phyloP scores from a whole-genome alignment of 768 basidiomycete genomes.

The Scleroderma bovista region DNA sequence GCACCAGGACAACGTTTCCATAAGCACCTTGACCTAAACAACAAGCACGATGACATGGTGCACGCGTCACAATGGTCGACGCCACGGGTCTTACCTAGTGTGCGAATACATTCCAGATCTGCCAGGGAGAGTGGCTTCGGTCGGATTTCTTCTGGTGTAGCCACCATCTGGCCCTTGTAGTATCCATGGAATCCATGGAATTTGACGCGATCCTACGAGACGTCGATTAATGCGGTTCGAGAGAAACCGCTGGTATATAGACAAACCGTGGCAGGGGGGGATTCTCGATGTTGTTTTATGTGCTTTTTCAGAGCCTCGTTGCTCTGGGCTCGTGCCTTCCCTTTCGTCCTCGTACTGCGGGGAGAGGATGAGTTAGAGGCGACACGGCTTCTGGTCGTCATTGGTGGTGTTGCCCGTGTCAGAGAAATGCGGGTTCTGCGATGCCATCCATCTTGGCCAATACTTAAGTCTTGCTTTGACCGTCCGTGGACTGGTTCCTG shows the following conservation, averaged over 20 bases:
- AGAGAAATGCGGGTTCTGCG: not conserved
- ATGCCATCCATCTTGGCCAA: not conserved
- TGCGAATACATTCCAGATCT: slow-evolving; percentile 39
- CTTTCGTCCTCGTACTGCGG: not conserved
- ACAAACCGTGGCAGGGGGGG: not conserved
- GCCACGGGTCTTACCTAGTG: slow-evolving; percentile 30
- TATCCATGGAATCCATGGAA: slow-evolving; percentile 7
- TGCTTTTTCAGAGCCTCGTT: not conserved
- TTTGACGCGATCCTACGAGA: slow-evolving; percentile 11
- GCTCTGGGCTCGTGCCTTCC: not conserved
- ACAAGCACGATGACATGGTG: slow-evolving; percentile 1
- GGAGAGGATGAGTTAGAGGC: not conserved
- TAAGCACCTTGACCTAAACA: slow-evolving; percentile 36
- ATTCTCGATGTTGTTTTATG: not conserved
- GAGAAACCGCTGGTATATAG: not conserved
- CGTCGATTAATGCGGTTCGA: not conserved
- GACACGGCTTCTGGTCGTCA: not conserved
- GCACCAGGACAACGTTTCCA: slow-evolving; percentile 40
- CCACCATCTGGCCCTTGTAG: slow-evolving; percentile 10
- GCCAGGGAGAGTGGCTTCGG: slow-evolving; percentile 30
- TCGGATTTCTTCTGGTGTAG: slow-evolving; percentile 30
- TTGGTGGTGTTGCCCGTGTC: not conserved
- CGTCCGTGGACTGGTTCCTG: not conserved
- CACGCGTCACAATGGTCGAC: not conserved
- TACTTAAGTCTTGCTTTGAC: not conserved